Base-by-base conservation (phyloP, 257 asterid genomes). In the Solanum corneliomulleri region DNA sequence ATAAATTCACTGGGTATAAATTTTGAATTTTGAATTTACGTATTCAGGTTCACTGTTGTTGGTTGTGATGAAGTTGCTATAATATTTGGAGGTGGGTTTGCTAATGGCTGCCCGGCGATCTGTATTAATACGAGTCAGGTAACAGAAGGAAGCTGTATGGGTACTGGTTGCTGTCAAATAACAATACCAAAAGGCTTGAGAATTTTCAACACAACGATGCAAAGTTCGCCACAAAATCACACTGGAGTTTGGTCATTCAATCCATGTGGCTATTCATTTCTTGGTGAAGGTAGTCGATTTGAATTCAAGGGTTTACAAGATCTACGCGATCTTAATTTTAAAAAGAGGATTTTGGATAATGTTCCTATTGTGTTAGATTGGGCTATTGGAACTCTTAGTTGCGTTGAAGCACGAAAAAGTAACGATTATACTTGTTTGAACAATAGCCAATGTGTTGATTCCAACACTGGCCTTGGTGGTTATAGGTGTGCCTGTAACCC, bases 81-180 rank as follows among this genome's bases (percentile, higher is more conserved):
- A 2, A 84, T 92, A 85, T 2, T 45, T 4, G 93, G 90, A 21
- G 13, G 78, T 1, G 81, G 21, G 35, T 92, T 93, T 90, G 90
- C 91, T 2, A 89, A 92, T 45, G 97, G 98, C 56, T 94, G 97
- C 86, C 39, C 91, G 9, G 8, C 95, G 3, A 58, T 91, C 18
- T 95, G 98, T 82, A 76, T 91, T 1, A 87, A 56, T 6, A 39
- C 91, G 0, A 92, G 85, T 7, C 91, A 92, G 4, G 94, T 92
- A 52, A 52, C 72, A 16, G 75, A 16, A 25, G 97, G 94, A 2
- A 87, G 56, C 8, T 95, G 98, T 89, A 80, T 94, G 4, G 98
- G 98, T 10, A 85, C 89, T 18, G 98, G 98, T 3, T 96, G 98
- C 85, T 93, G 98, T 90, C 97, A 96, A 87, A 92, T 91, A 3